Base-by-base conservation (phyloP, 306 rosid species). In the Dalbergia cochinchinensis region DNA sequence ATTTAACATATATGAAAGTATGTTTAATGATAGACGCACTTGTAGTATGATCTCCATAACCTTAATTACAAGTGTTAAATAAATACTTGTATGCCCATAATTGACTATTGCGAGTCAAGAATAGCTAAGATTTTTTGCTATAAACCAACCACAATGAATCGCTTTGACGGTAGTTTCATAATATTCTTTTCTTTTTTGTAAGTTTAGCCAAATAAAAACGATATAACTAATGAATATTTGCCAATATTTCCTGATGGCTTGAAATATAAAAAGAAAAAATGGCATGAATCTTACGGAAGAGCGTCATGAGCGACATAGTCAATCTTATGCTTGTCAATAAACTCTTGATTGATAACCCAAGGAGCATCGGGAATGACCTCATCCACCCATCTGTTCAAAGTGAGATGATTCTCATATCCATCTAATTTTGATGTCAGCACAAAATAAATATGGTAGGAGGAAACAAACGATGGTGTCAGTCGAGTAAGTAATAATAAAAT, bases 261-360 rank as follows among this genome's bases (percentile, higher is more conserved):
- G 11, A 42, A 7, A 42, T 8, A 42, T 37, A 3, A 4, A 37
- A 37, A 37, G 41, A 42, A 42, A 41, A 42, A 53, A 53, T n/a
- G 5, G 14, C 6, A 16, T 47, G 22, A 54, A 71, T 74, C 90
- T 87, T 85, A 91, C 96, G 97, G 97, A 58, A 91, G 94, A 83
- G 97, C 83, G 73, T 91, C 97, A 62, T 91, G 97, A 73, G 97
- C 97, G 51, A 91, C 97, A 77, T 65, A 91, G 44, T 83, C 97
- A 65, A 91, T 89, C 3, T 83, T 86, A 80, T 91, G 89, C 61
- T 86, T 88, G 85, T 91, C 94, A 77, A 91, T 64, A 84, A 91
- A 91, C 75, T 91, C 94, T 85, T 80, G 92, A 8, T 72, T 69
- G 69, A 88, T 42, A 84, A 91, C 97, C 68, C 68, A 63, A 33